Base-by-base conservation (phyloP, 2,329 filamentous ascomycete species). In the Aspergillus sp. region DNA sequence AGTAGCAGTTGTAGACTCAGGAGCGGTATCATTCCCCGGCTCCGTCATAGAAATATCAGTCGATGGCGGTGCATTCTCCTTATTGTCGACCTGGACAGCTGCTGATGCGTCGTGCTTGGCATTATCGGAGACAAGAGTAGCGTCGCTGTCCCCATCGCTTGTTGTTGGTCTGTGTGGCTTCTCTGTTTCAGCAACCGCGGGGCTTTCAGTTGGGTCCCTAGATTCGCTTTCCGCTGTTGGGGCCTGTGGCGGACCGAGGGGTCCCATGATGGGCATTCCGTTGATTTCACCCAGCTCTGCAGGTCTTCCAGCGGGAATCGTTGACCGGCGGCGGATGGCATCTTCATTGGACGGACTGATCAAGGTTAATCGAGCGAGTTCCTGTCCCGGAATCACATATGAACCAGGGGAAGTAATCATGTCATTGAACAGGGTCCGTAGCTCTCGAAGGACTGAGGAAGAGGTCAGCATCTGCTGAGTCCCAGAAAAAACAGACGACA, bases 361-460 rank as follows among this genome's bases (percentile, higher is more conserved):
- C 26, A 95, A 73, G 1, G 89, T 89, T 35, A 90, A 78, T 43
- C 88, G 83, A 28, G 89, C 89, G 32, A 96, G 76, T 53, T 88
- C 81, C 56, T 85, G 83, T 3, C 83, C 82, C 1, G 89, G 89
- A 39, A 76, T 80, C 29, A 90, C 81, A 10, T 78, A 82, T 7
- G 75, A 69, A 36, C 75, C 72, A 4, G 78, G 70, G 1, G 84
- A 82, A 1, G 73, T 77, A 49, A 85, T 82, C 61, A 95, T 81
- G 48, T 81, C 77, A 7, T 77, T 65, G 59, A 94, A 95, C 0
- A 95, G 71, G 3, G 69, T 72, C 28, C 77, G 77, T 36, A 96
- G 74, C 63, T 90, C 85, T 47, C 78, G 75, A n/a, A 86, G 79
- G 61, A 94, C 87, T 90, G 34, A 43, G 35, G 50, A 32, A 29